Evolutionary conservation across 2,329 filamentous ascomycete genomes (phyloP).

Genomic region (Claviceps pusilla): DNA sequence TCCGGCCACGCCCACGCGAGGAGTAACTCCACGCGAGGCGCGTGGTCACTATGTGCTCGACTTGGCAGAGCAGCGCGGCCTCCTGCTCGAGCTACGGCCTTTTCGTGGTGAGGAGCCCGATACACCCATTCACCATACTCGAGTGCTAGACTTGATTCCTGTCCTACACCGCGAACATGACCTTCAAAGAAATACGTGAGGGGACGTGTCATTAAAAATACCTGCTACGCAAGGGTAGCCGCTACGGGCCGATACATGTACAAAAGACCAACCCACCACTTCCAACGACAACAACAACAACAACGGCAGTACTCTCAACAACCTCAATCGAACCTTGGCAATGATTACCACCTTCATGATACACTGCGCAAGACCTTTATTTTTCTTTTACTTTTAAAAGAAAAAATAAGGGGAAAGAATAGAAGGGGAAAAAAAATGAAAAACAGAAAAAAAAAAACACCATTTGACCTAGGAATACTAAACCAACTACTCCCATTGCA

Average conservation of each 20-base stretch:
- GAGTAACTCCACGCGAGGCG: too few relatives aligned
- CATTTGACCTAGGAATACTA: not conserved
- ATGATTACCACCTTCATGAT: not conserved
- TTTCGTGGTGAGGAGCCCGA: too few relatives aligned
- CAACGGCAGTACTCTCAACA: too few relatives aligned
- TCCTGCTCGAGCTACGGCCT: too few relatives aligned
- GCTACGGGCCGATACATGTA: not conserved
- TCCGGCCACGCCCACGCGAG: too few relatives aligned
- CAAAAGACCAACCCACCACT: not conserved
- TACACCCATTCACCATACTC: too few relatives aligned
- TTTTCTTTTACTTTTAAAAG: not conserved
- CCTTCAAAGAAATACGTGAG: not conserved
- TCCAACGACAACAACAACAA: not conserved
- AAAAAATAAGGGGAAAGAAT: too few relatives aligned
- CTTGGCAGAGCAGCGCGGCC: too few relatives aligned
- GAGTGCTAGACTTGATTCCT: too few relatives aligned
- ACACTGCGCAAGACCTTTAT: not conserved
- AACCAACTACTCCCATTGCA: not conserved
- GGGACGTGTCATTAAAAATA: conserved; percentile 6
- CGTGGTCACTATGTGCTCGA: too few relatives aligned
- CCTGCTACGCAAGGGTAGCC: conserved; percentile 4
- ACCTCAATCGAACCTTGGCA: not conserved
- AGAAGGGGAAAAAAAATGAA: too few relatives aligned
- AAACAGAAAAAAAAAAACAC: not conserved
- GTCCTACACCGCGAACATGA: not conserved